Conservation (phyloP, 2,329 filamentous ascomycete species). For the Fusarium chuoi region DNA sequence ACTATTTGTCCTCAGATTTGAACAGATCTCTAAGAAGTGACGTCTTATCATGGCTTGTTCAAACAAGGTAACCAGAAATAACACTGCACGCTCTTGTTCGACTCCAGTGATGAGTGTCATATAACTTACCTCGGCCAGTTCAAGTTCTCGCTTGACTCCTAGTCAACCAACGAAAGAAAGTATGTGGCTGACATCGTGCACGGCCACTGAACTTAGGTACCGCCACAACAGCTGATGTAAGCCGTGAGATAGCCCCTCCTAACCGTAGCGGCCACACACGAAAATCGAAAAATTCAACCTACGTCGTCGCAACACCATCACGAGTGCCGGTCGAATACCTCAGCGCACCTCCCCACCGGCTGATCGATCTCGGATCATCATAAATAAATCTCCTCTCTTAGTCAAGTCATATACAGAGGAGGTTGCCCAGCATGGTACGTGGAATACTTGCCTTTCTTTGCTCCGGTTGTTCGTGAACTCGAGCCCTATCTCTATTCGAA, state of each 20-base stretch:
- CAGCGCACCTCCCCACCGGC: conserved; percentile 49
- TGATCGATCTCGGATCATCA: conserved; percentile 52
- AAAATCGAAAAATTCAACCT: conserved; percentile 58
- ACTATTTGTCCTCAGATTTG: background rate
- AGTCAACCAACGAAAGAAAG: background rate
- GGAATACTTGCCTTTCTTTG: conserved; percentile 27
- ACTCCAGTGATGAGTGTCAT: background rate
- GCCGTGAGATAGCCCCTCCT: conserved; percentile 52
- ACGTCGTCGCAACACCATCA: conserved; percentile 51
- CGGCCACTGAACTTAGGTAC: background rate
- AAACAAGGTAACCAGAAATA: background rate
- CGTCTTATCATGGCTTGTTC: background rate
- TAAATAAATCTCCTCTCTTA: conserved; percentile 51
- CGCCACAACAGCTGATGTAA: conserved; percentile 46
- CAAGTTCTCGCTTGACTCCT: background rate
- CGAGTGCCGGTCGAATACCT: conserved; percentile 53
- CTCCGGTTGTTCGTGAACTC: conserved; percentile 11
- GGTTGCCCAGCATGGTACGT: conserved; percentile 64
- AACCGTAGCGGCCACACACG: conserved; percentile 56
- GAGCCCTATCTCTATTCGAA: conserved; percentile 25
- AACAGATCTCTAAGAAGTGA: background rate
- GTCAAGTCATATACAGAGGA: conserved; percentile 57
- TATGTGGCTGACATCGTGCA: background rate
- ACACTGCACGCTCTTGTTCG: background rate
- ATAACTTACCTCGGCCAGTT: background rate